Evolutionary conservation across 441 rosid species (phyloP).

Genomic region (Capsella rubella): DNA sequence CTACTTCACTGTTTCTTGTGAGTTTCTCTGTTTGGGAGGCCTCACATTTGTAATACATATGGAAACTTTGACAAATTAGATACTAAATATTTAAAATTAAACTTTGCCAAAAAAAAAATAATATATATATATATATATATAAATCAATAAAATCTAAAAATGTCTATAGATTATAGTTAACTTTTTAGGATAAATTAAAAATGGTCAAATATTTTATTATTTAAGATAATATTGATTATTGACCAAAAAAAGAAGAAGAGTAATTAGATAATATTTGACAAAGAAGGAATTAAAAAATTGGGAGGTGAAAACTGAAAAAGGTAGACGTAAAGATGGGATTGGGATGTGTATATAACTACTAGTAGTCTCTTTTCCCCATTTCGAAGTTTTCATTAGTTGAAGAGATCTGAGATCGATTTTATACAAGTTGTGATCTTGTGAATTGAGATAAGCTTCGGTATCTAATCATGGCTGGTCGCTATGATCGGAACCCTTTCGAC

Average conservation of each 20-base stretch:
- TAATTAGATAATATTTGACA: neutral
- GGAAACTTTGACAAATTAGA: neutral
- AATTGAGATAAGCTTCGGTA: slow-evolving; percentile 3
- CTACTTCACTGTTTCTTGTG: neutral
- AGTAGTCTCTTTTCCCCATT: neutral
- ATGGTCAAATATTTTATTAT: no score
- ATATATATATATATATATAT: no score
- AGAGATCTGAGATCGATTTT: slow-evolving; percentile 35
- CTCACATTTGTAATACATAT: slow-evolving; percentile 1
- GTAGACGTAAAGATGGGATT: no score
- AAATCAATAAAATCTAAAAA: neutral
- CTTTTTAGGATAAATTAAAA: neutral
- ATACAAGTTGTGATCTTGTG: neutral
- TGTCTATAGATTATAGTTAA: no score
- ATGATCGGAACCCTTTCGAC: slow-evolving; percentile 81
- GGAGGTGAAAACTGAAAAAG: no score
- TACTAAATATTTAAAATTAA: neutral
- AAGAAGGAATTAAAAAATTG: neutral
- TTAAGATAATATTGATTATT: no score
- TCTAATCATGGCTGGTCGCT: slow-evolving; percentile 72
- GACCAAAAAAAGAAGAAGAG: neutral
- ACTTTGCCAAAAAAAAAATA: no score
- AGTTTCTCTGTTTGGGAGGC: neutral
- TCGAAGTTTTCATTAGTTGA: neutral
- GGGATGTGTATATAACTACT: no score